Percentiles rank a stretch among this genome's conserved stretches.
These are phyloP conservation scores for Fusarium sp. DNA, from an alignment of 2,329 filamentous ascomycete species.

Conservation along the genomic window DNA sequence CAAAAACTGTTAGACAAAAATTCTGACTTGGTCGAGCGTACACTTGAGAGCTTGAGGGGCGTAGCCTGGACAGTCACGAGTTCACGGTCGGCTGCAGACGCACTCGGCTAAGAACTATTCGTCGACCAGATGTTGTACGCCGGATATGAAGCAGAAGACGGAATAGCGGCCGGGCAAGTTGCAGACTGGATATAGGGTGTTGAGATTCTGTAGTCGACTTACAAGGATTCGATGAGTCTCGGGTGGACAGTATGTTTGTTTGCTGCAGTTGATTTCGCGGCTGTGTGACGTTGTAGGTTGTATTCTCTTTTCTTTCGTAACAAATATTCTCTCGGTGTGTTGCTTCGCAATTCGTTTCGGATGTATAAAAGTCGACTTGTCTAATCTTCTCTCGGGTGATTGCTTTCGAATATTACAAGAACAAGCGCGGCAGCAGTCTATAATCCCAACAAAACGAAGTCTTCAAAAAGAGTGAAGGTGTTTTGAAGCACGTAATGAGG, in stretches of 20 bases:
- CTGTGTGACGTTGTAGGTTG: conserved; percentile 23
- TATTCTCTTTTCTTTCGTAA: conserved; percentile 17
- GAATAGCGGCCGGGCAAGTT: conserved; percentile 19
- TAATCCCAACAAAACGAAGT: conserved; percentile 17
- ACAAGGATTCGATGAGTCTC: conserved; percentile 42
- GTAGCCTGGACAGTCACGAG: conserved; percentile 43
- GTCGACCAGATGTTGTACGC: conserved; percentile 36
- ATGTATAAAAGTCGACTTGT: conserved; percentile 19
- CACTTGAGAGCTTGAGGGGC: conserved; percentile 22
- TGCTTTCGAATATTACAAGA: conserved; percentile 18
- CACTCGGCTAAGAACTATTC: conserved; percentile 43
- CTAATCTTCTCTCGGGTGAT: conserved; percentile 27
- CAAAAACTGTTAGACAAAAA: conserved; percentile 17
- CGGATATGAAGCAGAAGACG: conserved; percentile 31
- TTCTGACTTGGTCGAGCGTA: conserved; percentile 7
- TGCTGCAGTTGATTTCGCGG: conserved; percentile 32
- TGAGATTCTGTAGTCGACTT: conserved; percentile 42
- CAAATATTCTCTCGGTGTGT: conserved; percentile 16
- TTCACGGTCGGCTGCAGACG: conserved; percentile 48
- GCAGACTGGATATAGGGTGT: conserved; percentile 13
- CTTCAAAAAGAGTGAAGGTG: conserved; percentile 17
- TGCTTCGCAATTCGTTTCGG: conserved; percentile 39
- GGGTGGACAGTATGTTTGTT: conserved; percentile 33
- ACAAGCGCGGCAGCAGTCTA: conserved; percentile 17
- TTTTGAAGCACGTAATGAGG: conserved; percentile 26